phyloP scores from a whole-genome alignment of 1,284 basidiomycete genomes.

The Ceratorhiza oryzae-sativae region DNA sequence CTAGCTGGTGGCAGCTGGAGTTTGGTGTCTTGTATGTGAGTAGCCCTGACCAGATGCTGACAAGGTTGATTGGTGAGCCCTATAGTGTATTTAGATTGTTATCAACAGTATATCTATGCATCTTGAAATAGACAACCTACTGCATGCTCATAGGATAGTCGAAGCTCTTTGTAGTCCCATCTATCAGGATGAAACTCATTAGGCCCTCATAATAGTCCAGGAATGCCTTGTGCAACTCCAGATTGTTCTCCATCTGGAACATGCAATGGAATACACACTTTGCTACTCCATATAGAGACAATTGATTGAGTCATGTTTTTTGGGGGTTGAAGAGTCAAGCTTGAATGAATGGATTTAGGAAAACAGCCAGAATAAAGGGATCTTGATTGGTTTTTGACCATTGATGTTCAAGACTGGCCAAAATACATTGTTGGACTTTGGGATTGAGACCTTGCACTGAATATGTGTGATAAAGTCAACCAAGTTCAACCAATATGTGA shows the following conservation, averaged over 20 bases:
- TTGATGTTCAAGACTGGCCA: too few relatives aligned
- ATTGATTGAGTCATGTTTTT: too few relatives aligned
- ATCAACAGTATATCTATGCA: not conserved
- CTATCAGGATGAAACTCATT: slow-evolving; percentile 16
- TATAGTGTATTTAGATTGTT: not conserved
- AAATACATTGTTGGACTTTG: too few relatives aligned
- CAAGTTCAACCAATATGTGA: too few relatives aligned
- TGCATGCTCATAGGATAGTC: not conserved
- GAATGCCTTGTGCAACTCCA: slow-evolving; percentile 3
- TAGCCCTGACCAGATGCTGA: slow-evolving; percentile 4
- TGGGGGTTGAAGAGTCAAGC: too few relatives aligned
- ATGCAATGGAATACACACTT: slow-evolving; percentile 5
- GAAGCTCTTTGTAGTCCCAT: slow-evolving; percentile 21
- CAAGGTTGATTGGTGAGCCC: not conserved
- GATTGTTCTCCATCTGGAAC: not conserved
- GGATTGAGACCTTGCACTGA: too few relatives aligned
- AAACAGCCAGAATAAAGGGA: too few relatives aligned
- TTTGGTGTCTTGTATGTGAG: slow-evolving; percentile 1
- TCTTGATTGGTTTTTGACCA: too few relatives aligned
- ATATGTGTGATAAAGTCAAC: too few relatives aligned
- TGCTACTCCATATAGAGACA: not conserved
- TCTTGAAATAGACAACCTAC: not conserved
- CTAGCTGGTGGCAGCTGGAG: slow-evolving; percentile 43
- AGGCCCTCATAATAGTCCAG: not conserved
- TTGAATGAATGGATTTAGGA: too few relatives aligned